Conservation (phyloP, 1,284 basidiomycete species). For the Bondarzewia mesenterica region DNA sequence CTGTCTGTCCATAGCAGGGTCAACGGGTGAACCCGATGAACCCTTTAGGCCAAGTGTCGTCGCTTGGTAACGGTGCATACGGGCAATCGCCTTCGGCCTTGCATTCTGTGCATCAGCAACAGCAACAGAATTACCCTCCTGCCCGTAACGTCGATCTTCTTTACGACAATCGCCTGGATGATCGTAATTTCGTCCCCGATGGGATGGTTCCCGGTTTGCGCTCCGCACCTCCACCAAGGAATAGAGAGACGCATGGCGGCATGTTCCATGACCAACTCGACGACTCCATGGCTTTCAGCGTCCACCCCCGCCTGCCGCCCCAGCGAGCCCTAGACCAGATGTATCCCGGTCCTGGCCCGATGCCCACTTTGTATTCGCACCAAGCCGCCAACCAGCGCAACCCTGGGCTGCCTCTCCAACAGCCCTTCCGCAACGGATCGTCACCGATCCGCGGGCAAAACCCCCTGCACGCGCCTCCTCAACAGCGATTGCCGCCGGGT, state of each 20-base stretch:
- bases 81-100: conserved; percentile 21
- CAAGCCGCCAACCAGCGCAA: conserved; percentile 37
- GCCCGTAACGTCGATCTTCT: conserved; percentile 51
- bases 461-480: conserved; percentile 31
- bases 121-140: conserved; percentile 31
- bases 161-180: conserved; percentile 65
- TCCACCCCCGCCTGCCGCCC: conserved; percentile 44
- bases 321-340: conserved; percentile 49
- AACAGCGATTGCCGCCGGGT: conserved; percentile 68
- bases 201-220: conserved; percentile 78
- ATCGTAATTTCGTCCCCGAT: conserved; percentile 72
- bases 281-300: conserved; percentile 51
- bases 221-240: conserved; percentile 50
- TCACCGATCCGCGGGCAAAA: conserved; percentile 50
- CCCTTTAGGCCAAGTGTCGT: conserved; percentile 17
- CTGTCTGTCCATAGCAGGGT: conserved; percentile 13
- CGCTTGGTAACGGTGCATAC: conserved; percentile 19
- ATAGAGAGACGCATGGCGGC: conserved; percentile 41
- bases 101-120: conserved; percentile 24
- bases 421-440: conserved; percentile 61
- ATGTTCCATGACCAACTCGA: conserved; percentile 55
- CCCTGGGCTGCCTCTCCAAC: conserved; percentile 49
- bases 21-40: conserved; percentile 23
- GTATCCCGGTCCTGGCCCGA: conserved; percentile 34
- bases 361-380: conserved; percentile 39